These are phyloP conservation scores for Gaeumannomyces sp. DNA, from an alignment of 2,329 filamentous ascomycete genomes.

Conservation along the genomic window DNA sequence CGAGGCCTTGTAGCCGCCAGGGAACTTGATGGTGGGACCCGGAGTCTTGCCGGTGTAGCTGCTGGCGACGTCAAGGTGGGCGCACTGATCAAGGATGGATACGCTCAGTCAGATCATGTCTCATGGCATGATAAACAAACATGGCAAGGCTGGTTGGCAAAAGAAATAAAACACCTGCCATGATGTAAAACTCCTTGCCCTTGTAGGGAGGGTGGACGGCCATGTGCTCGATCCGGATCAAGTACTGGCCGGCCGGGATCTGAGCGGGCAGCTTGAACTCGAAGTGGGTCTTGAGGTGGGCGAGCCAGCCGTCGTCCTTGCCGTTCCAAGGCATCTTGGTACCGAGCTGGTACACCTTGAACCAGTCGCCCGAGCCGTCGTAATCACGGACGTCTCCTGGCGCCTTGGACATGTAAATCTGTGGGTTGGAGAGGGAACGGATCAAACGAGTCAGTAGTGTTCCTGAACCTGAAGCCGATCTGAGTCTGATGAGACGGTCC, in stretches of 20 bases:
- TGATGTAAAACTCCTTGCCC: slow-evolving; percentile 15
- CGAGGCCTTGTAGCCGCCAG: slow-evolving; percentile 11
- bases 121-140: too few relatives aligned
- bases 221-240: slow-evolving; percentile 17
- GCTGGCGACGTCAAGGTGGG: slow-evolving; percentile 14
- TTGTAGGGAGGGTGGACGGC: slow-evolving; percentile 14
- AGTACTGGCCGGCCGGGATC: slow-evolving; percentile 15
- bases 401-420: slow-evolving; percentile 23
- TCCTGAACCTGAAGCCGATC: too few relatives aligned
- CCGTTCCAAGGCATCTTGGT: slow-evolving; percentile 14
- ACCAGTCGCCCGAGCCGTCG: slow-evolving; percentile 23
- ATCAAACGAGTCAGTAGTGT: too few relatives aligned
- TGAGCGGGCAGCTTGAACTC: slow-evolving; percentile 14
- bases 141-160: too few relatives aligned
- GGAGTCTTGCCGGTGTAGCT: slow-evolving; percentile 15
- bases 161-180: too few relatives aligned
- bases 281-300: slow-evolving; percentile 12
- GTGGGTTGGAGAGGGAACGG: not conserved
- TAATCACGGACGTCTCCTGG: slow-evolving; percentile 22
- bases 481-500: not conserved
- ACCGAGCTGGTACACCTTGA: slow-evolving; percentile 17
- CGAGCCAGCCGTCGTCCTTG: slow-evolving; percentile 14
- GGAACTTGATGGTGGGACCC: slow-evolving; percentile 12
- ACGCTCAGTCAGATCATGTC: too few relatives aligned
- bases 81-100: slow-evolving; percentile 10